Evolutionary conservation across 306 rosid genomes (phyloP).

Genomic region (Begonia loranthoides): DNA sequence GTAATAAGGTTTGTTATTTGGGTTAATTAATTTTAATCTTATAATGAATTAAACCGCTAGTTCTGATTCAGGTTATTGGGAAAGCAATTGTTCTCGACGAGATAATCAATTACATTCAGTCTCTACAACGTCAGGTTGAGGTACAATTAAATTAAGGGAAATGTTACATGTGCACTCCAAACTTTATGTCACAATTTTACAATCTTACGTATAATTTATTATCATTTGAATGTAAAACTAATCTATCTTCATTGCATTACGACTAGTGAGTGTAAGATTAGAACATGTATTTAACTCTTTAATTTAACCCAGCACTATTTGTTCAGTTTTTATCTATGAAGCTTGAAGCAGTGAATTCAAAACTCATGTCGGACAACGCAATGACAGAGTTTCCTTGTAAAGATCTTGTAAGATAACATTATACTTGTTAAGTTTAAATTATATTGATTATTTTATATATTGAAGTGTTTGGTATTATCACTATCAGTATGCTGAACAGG

Average conservation of each 20-base stretch:
- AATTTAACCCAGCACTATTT: neutral
- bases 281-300: too few species aligned
- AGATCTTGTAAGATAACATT: conserved; percentile 24
- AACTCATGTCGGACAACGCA: conserved; percentile 31
- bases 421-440: too few species aligned
- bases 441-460: too few species aligned
- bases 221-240: too few species aligned
- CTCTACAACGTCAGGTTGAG: conserved; percentile 26
- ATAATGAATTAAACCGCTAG: neutral
- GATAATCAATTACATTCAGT: conserved; percentile 25
- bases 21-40: neutral
- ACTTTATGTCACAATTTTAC: neutral
- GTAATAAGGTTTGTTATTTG: conserved; percentile 13
- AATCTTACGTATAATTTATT: too few species aligned
- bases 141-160: conserved; percentile 4
- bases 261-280: too few species aligned
- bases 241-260: too few species aligned
- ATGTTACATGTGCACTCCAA: too few species aligned
- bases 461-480: conserved; percentile 20
- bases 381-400: conserved; percentile 63
- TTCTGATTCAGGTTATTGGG: conserved; percentile 17
- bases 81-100: conserved; percentile 24
- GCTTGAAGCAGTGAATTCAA: conserved; percentile 80
- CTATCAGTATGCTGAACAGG: conserved; percentile 63
- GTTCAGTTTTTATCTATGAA: conserved; percentile 89